phyloP scores from a whole-genome alignment of 192 early-diverging fungal species.

The Dissophora globulifera region DNA sequence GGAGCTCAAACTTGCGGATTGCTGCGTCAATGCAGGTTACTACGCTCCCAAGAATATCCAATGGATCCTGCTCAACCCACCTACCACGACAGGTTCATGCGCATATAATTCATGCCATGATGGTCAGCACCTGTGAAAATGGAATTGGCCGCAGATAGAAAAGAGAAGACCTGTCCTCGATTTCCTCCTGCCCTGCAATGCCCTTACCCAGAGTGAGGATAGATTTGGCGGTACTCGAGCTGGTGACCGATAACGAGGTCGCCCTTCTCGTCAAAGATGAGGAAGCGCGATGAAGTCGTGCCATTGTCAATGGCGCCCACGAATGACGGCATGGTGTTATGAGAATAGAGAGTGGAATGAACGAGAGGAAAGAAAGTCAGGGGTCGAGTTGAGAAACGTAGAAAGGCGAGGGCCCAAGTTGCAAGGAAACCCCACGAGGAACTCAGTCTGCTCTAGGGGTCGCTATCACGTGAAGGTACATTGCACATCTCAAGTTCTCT shows the following conservation, averaged over 20 bases:
- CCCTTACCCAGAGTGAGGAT: constrained; percentile 78
- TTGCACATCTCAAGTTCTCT: background rate
- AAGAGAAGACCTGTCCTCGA: background rate
- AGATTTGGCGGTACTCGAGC: constrained; percentile 82
- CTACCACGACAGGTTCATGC: too few species aligned
- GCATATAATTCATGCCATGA: too few species aligned
- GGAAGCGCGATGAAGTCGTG: constrained; percentile 90
- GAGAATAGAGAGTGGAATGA: background rate
- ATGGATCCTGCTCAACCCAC: constrained; percentile 92
- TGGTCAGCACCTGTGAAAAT: background rate
- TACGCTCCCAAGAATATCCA: constrained; percentile 76
- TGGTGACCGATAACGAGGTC: constrained; percentile 79
- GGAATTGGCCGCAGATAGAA: background rate
- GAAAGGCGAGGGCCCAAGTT: too few species aligned
- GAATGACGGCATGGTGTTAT: constrained; percentile 53
- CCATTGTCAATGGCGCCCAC: constrained; percentile 95
- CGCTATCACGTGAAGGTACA: background rate
- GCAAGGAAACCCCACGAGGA: too few species aligned
- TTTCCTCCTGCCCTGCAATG: too few species aligned
- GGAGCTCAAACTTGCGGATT: constrained; percentile 67
- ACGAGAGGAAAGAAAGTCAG: background rate
- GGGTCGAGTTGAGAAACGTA: background rate
- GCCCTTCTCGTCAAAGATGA: constrained; percentile 86
- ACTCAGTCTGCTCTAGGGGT: too few species aligned
- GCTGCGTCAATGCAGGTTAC: constrained; percentile 74